Base-by-base conservation (phyloP, 495 filamentous ascomycete species). In the Aspergillus panamensis region DNA sequence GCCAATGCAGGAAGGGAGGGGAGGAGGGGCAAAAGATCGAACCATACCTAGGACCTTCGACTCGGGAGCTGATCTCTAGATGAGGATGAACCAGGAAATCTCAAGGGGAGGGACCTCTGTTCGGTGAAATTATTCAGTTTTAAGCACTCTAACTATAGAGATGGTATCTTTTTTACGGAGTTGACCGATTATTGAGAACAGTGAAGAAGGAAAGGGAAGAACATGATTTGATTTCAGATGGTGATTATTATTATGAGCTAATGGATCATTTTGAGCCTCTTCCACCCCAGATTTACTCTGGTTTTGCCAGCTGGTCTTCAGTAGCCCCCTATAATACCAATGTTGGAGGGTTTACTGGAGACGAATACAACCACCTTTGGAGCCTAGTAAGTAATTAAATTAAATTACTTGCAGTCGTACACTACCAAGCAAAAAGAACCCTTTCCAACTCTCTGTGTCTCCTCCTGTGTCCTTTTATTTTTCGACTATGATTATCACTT, bases 251-350 rank as follows among this genome's bases (percentile, higher is more conserved):
- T 17, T 31, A 17, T 31, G 30, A 51, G 7, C 29, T 31, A 51
- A 19, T 32, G 48, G 29, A 19, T n/a, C 6, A 21, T 54, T 55
- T 60, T 58, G 60, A 62, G 60, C 60, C 60, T 62, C 60, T 51
- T 62, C 40, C 44, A 48, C 45, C 56, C 48, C 48, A 58, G 48
- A 52, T 52, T 35, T 33, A 25, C 20, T 40, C 25, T 25, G 25
- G 25, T 35, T 32, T 16, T 25, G 37, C 40, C 14, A 55, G 29
- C 3, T 56, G 39, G 3, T 20, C 42, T 45, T 5, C 4, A 45
- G 9, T 48, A 37, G 6, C 29, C 35, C 35, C 5, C 25, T 6
- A 9, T 40, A 40, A 9, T 9, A 4, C 7, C 37, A 6, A 40
- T 5, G 14, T 32, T n/a, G n/a, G 13, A 9, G 9, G 29, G 48